Conservation (phyloP, 2,329 filamentous ascomycete genomes). For the Sporothrix phasma region DNA sequence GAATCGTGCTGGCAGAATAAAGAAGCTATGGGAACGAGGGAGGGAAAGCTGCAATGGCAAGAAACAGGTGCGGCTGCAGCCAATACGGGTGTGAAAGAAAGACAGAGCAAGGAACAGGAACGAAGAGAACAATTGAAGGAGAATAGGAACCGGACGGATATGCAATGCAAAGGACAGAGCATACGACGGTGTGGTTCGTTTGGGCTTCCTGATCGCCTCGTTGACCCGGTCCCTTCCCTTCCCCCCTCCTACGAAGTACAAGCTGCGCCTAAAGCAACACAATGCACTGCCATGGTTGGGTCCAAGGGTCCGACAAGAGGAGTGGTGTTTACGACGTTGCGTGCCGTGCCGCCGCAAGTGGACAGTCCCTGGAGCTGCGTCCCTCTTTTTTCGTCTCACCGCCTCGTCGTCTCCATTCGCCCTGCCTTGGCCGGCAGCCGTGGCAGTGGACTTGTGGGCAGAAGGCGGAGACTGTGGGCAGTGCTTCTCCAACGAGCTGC, state of each 20-base stretch:
- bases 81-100: not conserved
- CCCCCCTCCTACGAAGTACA: not conserved
- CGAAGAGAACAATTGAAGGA: too few species aligned
- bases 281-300: slow-evolving; percentile 1
- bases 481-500: not conserved
- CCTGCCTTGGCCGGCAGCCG: not conserved
- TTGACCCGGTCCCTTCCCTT: not conserved
- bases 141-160: too few species aligned
- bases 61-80: not conserved
- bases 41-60: not conserved
- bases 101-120: not conserved
- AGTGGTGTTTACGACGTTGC: not conserved
- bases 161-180: not conserved
- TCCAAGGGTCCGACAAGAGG: not conserved
- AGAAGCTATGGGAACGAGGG: not conserved
- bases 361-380: not conserved
- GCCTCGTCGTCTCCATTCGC: not conserved
- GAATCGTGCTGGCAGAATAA: not conserved
- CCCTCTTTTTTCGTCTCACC: slow-evolving; percentile 6
- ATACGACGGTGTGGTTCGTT: not conserved
- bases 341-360: slow-evolving; percentile 4
- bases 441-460: too few species aligned
- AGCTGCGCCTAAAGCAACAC: not conserved
- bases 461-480: too few species aligned
- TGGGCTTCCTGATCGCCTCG: not conserved